A percentile compares a stretch with the other conserved stretches of the same genome.
phyloP scores from a whole-genome alignment of 2,329 filamentous ascomycete species.

The Xylaria sp. region DNA sequence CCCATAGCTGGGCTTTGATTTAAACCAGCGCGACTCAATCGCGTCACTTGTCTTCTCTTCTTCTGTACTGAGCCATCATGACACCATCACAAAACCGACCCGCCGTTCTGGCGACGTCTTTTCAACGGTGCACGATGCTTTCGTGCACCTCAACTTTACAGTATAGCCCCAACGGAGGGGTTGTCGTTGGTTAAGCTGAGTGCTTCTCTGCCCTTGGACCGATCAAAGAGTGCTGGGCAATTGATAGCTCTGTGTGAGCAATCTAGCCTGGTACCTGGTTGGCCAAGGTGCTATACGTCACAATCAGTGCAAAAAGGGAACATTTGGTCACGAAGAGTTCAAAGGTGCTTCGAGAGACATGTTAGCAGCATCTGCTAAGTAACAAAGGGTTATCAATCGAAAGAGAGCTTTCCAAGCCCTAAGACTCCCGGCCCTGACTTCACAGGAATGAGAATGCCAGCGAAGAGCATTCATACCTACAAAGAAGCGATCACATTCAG shows the following conservation, averaged over 20 bases:
- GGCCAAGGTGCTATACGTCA: slow-evolving; percentile 27
- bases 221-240: slow-evolving; percentile 39
- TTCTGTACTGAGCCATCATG: slow-evolving; percentile 41
- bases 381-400: slow-evolving; percentile 18
- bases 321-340: not conserved
- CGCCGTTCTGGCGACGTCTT: slow-evolving; percentile 39
- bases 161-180: slow-evolving; percentile 66
- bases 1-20: slow-evolving; percentile 20
- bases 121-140: slow-evolving; percentile 41
- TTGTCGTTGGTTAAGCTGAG: slow-evolving; percentile 55
- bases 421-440: slow-evolving; percentile 10
- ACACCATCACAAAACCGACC: slow-evolving; percentile 31
- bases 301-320: slow-evolving; percentile 1
- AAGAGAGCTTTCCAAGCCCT: not conserved
- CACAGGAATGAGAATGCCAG: slow-evolving; percentile 25
- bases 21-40: slow-evolving; percentile 36
- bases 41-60: slow-evolving; percentile 36
- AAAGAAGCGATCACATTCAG: slow-evolving; percentile 19
- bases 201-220: slow-evolving; percentile 42
- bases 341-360: slow-evolving; percentile 3
- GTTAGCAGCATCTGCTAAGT: not conserved
- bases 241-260: slow-evolving; percentile 31
- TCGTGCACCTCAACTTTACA: slow-evolving; percentile 34
- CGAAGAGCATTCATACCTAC: slow-evolving; percentile 19
- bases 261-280: slow-evolving; percentile 27